These are phyloP conservation scores for Coprinopsis sp. DNA, from an alignment of 768 basidiomycete species.

Conservation along the genomic window DNA sequence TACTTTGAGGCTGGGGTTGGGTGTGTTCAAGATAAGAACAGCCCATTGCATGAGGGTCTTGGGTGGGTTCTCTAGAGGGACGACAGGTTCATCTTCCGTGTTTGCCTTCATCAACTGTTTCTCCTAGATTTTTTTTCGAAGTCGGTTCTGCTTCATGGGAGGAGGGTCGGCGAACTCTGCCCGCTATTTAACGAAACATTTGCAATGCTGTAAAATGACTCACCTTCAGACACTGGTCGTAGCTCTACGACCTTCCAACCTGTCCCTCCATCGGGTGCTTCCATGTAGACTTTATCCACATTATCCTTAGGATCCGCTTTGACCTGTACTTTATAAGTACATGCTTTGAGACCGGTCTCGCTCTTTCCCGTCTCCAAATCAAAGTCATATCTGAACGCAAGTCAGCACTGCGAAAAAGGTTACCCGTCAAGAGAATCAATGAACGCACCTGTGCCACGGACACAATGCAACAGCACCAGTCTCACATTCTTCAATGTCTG, in stretches of 20 bases:
- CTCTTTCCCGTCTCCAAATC: slow-evolving; percentile 66
- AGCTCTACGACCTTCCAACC: slow-evolving; percentile 65
- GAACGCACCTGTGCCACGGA: slow-evolving; percentile 64
- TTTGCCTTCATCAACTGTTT: no score
- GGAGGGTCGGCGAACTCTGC: slow-evolving; percentile 68
- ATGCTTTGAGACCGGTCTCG: slow-evolving; percentile 63
- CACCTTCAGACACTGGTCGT: slow-evolving; percentile 70
- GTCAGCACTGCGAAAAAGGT: neutral
- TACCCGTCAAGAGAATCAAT: neutral
- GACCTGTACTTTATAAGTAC: slow-evolving; percentile 59
- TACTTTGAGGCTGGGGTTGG: slow-evolving; percentile 43
- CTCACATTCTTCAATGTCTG: slow-evolving; percentile 71
- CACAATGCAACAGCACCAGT: slow-evolving; percentile 60
- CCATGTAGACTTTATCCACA: slow-evolving; percentile 51
- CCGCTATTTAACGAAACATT: neutral
- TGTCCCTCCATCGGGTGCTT: slow-evolving; percentile 47
- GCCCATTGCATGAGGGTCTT: slow-evolving; percentile 76
- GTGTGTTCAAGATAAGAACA: slow-evolving; percentile 71
- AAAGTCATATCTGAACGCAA: slow-evolving; percentile 57
- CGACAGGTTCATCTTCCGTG: slow-evolving; percentile 43
- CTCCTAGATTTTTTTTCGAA: neutral
- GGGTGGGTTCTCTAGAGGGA: slow-evolving; percentile 47
- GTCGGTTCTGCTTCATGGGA: slow-evolving; percentile 20
- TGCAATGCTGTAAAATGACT: neutral
- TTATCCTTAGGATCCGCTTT: slow-evolving; percentile 33